phyloP scores from a whole-genome alignment of 1,284 basidiomycete species.

The Thelephora terrestris region DNA sequence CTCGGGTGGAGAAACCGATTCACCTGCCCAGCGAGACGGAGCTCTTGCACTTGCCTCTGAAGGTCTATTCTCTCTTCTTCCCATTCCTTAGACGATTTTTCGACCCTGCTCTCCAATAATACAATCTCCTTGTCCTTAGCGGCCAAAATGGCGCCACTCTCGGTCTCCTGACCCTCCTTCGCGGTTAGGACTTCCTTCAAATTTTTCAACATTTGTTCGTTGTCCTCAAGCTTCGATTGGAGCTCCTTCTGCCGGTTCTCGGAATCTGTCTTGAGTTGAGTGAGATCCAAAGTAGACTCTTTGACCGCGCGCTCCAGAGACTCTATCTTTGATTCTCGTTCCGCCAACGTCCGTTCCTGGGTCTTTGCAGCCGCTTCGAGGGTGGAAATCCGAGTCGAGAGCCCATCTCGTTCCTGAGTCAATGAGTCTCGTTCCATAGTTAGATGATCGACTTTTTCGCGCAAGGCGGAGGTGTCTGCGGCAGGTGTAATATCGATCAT shows the following conservation, averaged over 20 bases:
- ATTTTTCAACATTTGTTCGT: slow-evolving; percentile 32
- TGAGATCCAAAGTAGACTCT: slow-evolving; percentile 32
- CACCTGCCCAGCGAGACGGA: slow-evolving; percentile 77
- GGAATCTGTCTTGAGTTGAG: slow-evolving; percentile 34
- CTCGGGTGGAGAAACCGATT: slow-evolving; percentile 8
- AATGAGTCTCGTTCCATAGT: slow-evolving; percentile 18
- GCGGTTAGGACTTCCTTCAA: slow-evolving; percentile 42
- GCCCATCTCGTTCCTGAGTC: slow-evolving; percentile 38
- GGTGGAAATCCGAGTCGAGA: slow-evolving; percentile 29
- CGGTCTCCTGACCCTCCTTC: slow-evolving; percentile 42
- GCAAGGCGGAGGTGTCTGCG: no score
- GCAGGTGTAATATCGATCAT: no score
- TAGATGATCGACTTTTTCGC: neutral
- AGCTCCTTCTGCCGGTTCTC: slow-evolving; percentile 36
- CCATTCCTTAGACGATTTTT: slow-evolving; percentile 38
- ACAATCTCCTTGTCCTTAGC: slow-evolving; percentile 48
- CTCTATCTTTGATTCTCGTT: slow-evolving; percentile 42
- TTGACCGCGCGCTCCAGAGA: slow-evolving; percentile 37
- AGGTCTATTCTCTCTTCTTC: slow-evolving; percentile 63
- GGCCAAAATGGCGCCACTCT: slow-evolving; percentile 38
- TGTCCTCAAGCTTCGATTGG: slow-evolving; percentile 38
- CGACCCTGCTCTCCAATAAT: slow-evolving; percentile 39
- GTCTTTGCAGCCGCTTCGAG: slow-evolving; percentile 40
- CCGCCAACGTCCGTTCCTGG: slow-evolving; percentile 35
- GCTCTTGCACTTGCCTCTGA: slow-evolving; percentile 64